Percentiles rank a stretch among this genome's conserved stretches.
Evolutionary conservation across 2,329 filamentous ascomycete species (phyloP).

Genomic region (Fusarium clavum): DNA sequence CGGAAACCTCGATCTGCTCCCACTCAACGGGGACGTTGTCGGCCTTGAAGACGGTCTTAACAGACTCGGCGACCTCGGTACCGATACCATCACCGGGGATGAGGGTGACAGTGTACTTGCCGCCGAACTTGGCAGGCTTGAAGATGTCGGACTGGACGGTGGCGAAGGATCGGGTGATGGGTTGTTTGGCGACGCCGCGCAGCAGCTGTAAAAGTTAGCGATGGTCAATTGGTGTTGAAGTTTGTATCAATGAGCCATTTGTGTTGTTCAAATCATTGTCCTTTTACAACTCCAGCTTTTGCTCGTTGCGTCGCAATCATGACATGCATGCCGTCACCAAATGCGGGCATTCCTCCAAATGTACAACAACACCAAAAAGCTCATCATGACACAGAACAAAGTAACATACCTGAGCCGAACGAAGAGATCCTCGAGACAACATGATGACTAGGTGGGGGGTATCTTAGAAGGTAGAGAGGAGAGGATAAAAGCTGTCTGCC

Average conservation of each 20-base stretch:
- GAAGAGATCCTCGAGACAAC: slow-evolving; percentile 68
- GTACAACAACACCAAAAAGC: background rate
- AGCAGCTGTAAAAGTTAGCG: slow-evolving; percentile 60
- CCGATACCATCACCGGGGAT: slow-evolving; percentile 99
- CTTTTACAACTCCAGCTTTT: slow-evolving; percentile 1
- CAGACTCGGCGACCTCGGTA: slow-evolving; percentile 95
- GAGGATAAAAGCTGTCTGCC: slow-evolving; percentile 26
- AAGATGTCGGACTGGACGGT: slow-evolving; percentile 95
- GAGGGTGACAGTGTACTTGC: slow-evolving; percentile 98
- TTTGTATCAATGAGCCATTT: slow-evolving; percentile 7
- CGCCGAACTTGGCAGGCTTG: slow-evolving; percentile 98
- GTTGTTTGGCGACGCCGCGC: slow-evolving; percentile 62
- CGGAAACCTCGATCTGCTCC: slow-evolving; percentile 97
- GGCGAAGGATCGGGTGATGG: slow-evolving; percentile 71
- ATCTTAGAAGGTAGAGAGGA: slow-evolving; percentile 32
- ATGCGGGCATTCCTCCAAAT: background rate
- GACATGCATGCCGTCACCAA: slow-evolving; percentile 28
- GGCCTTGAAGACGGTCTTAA: slow-evolving; percentile 99
- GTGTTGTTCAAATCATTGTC: background rate
- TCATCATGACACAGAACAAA: slow-evolving; percentile 19
- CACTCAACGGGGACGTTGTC: slow-evolving; percentile 99
- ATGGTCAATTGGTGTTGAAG: slow-evolving; percentile 15
- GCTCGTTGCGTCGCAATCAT: slow-evolving; percentile 22
- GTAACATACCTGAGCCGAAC: slow-evolving; percentile 66
- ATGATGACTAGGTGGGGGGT: slow-evolving; percentile 54